Evolutionary conservation across 495 filamentous ascomycete genomes (phyloP).

Genomic region (Aspergillus asperescens): DNA sequence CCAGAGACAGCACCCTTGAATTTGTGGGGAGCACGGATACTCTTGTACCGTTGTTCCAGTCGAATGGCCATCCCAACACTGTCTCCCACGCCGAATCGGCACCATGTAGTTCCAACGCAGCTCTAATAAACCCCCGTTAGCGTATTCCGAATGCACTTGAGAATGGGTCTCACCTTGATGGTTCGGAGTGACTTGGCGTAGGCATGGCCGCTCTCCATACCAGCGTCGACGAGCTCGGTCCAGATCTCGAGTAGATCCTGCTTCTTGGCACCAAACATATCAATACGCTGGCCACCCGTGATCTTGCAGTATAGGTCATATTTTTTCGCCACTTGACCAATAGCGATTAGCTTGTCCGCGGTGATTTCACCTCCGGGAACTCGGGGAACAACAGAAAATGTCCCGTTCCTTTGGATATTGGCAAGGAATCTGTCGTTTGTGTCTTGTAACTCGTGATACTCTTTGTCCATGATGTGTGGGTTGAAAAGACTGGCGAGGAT

Average conservation of each 20-base stretch:
- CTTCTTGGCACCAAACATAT: conserved; percentile 92
- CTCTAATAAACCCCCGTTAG: conserved; percentile 39
- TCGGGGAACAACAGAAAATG: conserved; percentile 84
- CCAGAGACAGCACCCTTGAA: conserved; percentile 91
- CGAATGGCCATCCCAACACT: conserved; percentile 96
- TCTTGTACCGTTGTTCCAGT: conserved; percentile 92
- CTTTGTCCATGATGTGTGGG: conserved; percentile 72
- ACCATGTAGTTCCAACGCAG: conserved; percentile 95
- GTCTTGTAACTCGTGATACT: conserved; percentile 77
- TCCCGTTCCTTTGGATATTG: conserved; percentile 93
- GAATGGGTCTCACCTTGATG: conserved; percentile 56
- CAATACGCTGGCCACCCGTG: conserved; percentile 90
- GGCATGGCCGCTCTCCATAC: conserved; percentile 94
- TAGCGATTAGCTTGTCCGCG: conserved; percentile 80
- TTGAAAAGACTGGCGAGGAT: conserved; percentile 87
- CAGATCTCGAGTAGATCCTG: conserved; percentile 89
- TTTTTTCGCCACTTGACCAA: conserved; percentile 84
- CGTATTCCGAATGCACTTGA: neutral
- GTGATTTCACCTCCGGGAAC: conserved; percentile 89
- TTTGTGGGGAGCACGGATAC: conserved; percentile 85
- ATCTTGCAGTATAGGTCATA: conserved; percentile 92
- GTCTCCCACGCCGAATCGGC: conserved; percentile 87
- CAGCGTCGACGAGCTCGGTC: conserved; percentile 75
- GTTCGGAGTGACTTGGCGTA: conserved; percentile 91
- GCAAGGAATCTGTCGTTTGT: conserved; percentile 92